Percentiles rank a stretch among this genome's conserved stretches.
phyloP scores from a whole-genome alignment of 1,284 basidiomycete species.

The Butyriboletus appendiculatus region DNA sequence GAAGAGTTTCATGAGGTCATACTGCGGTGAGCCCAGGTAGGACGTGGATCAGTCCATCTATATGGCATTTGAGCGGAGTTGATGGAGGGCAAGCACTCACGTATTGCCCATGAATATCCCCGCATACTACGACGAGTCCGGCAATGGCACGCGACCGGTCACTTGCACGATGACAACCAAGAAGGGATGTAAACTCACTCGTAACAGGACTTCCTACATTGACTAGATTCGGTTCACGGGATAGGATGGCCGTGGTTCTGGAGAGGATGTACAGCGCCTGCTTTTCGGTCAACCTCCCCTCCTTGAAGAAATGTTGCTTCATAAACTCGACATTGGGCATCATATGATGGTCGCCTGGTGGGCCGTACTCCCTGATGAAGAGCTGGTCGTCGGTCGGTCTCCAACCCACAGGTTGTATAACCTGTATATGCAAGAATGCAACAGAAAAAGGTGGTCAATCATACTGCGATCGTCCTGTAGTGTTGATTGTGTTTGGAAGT shows the following conservation, averaged over 20 bases:
- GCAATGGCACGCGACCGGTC: constrained; percentile 8
- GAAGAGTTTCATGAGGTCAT: constrained; percentile 98
- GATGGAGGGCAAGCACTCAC: constrained; percentile 49
- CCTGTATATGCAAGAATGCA: constrained; percentile 20
- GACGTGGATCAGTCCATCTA: constrained; percentile 12
- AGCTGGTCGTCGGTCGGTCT: constrained; percentile 31
- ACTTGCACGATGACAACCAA: constrained; percentile 5
- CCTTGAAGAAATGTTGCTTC: constrained; percentile 91
- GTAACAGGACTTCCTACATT: constrained; percentile 93
- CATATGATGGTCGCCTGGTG: constrained; percentile 23
- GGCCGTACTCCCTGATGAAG: constrained; percentile 33
- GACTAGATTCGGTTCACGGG: constrained; percentile 87
- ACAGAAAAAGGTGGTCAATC: constrained; percentile 25
- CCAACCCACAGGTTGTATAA: constrained; percentile 20
- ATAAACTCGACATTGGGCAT: constrained; percentile 85
- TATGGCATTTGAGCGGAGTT: constrained; percentile 1
- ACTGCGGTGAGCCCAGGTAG: constrained; percentile 50
- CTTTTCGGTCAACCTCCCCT: constrained; percentile 84
- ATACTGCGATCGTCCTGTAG: constrained; percentile 23
- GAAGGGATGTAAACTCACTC: constrained; percentile 54
- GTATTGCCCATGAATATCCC: constrained; percentile 99
- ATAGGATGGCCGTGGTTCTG: constrained; percentile 74
- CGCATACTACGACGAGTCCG: constrained; percentile 66
- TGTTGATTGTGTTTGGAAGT: constrained; percentile 10
- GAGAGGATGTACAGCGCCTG: constrained; percentile 90